phyloP scores from a whole-genome alignment of 2,329 filamentous ascomycete genomes.

The Septoria linicola region DNA sequence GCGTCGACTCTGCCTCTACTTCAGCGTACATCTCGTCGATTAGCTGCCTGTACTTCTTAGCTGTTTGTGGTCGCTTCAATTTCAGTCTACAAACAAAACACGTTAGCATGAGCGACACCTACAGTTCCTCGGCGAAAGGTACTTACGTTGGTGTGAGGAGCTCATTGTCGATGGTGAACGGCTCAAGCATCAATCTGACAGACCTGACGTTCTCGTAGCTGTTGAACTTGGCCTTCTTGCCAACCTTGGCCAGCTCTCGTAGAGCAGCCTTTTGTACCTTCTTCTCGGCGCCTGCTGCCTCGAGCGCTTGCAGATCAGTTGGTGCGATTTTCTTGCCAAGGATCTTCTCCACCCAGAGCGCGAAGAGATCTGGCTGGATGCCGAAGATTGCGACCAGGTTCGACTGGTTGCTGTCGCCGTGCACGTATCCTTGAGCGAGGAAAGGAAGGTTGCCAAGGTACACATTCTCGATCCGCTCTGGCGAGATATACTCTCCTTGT shows the following conservation, averaged over 20 bases:
- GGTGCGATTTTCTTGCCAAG: constrained; percentile 62
- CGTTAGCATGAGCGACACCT: background rate
- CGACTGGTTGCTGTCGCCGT: constrained; percentile 82
- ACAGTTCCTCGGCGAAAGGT: background rate
- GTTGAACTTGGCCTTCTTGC: constrained; percentile 83
- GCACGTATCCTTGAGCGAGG: constrained; percentile 79
- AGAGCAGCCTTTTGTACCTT: constrained; percentile 73
- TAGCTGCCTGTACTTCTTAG: constrained; percentile 59
- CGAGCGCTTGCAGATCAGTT: constrained; percentile 66
- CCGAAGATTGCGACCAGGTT: constrained; percentile 84
- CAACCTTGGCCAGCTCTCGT: constrained; percentile 75
- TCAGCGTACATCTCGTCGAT: constrained; percentile 63
- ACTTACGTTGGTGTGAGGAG: constrained; percentile 84
- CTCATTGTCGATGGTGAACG: constrained; percentile 91
- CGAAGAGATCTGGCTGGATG: constrained; percentile 80
- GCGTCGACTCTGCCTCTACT: constrained; percentile 45
- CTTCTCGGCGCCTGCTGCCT: constrained; percentile 64
- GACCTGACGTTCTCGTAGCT: constrained; percentile 82
- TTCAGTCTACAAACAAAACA: constrained; percentile 55
- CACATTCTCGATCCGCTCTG: constrained; percentile 94
- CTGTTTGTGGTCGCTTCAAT: constrained; percentile 67
- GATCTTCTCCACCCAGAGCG: constrained; percentile 73
- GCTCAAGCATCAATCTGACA: constrained; percentile 74
- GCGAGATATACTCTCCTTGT: constrained; percentile 97
- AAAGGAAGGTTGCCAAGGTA: constrained; percentile 79